Conservation (phyloP, 2,329 filamentous ascomycete species). For the Aspergillus jensenii region DNA sequence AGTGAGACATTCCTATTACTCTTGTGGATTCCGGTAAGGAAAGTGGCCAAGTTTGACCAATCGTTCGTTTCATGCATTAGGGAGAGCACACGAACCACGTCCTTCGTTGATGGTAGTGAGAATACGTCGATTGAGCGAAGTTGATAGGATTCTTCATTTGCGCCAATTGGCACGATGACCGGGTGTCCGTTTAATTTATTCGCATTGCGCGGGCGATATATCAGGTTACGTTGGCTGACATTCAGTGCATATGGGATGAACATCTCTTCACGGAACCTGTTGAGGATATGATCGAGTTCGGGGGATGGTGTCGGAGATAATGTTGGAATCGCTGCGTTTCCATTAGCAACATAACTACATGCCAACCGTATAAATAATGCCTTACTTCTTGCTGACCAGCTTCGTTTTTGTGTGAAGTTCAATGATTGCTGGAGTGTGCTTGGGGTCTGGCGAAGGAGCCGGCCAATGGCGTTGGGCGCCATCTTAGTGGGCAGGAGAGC, state of each 20-base stretch:
- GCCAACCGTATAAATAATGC: not conserved
- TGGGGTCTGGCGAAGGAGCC: constrained; percentile 38
- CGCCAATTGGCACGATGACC: constrained; percentile 40
- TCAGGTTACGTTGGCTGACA: constrained; percentile 37
- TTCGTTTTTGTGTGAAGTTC: constrained; percentile 32
- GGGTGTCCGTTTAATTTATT: constrained; percentile 40
- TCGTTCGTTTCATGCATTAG: constrained; percentile 39
- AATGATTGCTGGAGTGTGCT: constrained; percentile 33
- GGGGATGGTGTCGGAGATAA: constrained; percentile 41
- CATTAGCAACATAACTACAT: not conserved
- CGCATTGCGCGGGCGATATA: constrained; percentile 40
- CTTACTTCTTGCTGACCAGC: constrained; percentile 33
- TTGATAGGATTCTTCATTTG: constrained; percentile 38
- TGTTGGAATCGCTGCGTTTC: constrained; percentile 34
- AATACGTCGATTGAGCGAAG: constrained; percentile 37
- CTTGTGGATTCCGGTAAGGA: constrained; percentile 39
- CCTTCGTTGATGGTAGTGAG: constrained; percentile 34
- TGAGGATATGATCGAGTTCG: constrained; percentile 42
- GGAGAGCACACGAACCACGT: constrained; percentile 31
- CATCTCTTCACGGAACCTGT: constrained; percentile 43
- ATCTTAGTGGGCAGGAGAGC: constrained; percentile 22
- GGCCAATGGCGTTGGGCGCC: constrained; percentile 40
- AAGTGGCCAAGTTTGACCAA: constrained; percentile 43
- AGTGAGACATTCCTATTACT: constrained; percentile 27
- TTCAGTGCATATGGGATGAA: constrained; percentile 45